Base-by-base conservation (phyloP, 148 eudicot species). In the Arctostaphylos glauca region DNA sequence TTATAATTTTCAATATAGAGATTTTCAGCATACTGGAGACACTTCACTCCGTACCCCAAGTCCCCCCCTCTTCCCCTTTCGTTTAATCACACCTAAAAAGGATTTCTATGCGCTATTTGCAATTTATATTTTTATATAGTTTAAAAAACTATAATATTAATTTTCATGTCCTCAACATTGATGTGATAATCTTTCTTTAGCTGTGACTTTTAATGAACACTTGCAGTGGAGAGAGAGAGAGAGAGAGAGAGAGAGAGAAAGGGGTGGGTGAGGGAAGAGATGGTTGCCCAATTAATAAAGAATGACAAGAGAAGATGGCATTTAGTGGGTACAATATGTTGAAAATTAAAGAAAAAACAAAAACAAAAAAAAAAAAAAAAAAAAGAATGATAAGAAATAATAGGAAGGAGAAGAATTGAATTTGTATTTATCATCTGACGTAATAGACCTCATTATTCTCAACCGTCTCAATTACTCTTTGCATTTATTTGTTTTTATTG, bases 361-460 rank as follows among this genome's bases (percentile, higher is more conserved):
- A 41, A 13, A 15, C 43, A 41, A 70, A 25, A 70, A 43, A 70
- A 13, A 41, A 71, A 71, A 71, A 15, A 41, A 71, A 71, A 15
- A 41, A 15, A 44, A 71, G 16, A 43, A 44, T 71, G 19, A 15
- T 71, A 41, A 70, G 13, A 70, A 43, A 70, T 68, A 41, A 71
- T 6, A 18, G 73, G 31, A 47, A 43, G 13, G 60, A 18, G 74
- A 56, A 78, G 82, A 88, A 86, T 84, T 88, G 44, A 86, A 87
- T 87, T 84, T 85, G 94, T 89, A 92, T 90, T 92, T 92, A 90
- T 92, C 90, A 64, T 84, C 88, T 90, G 90, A 90, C 92, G 89
- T 87, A 86, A 89, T 86, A 86, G 82, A 10, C 80, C 74, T 83
- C 71, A 87, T 86, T 77, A 84, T 87, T 89, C 92, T 92, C 93